Evolutionary conservation across 1,139 yeast species (phyloP).

Genomic region (Saccharomyces hybrid): DNA sequence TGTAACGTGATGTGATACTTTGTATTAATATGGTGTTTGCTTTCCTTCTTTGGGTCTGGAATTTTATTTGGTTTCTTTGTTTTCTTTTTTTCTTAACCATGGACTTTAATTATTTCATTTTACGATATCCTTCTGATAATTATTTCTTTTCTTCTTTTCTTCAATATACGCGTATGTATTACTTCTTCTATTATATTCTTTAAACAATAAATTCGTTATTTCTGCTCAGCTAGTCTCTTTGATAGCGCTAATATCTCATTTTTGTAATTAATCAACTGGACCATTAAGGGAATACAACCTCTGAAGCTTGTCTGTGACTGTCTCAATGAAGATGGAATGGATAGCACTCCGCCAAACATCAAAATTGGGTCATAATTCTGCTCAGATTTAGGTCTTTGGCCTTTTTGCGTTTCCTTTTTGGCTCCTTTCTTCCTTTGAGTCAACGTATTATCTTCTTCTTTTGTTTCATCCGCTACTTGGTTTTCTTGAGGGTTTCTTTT

Average conservation of each 20-base stretch:
- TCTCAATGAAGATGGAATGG: slow-evolving; percentile 22
- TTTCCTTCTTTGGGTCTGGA: background rate
- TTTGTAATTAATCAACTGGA: slow-evolving; percentile 19
- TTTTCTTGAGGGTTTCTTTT: slow-evolving; percentile 3
- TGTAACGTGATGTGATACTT: background rate
- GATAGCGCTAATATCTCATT: slow-evolving; percentile 7
- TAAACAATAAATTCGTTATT: background rate
- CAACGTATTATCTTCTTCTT: background rate
- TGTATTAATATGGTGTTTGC: background rate
- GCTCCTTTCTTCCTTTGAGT: slow-evolving; percentile 1
- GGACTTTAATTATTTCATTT: background rate
- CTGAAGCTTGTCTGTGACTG: slow-evolving; percentile 24
- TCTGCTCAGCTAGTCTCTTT: slow-evolving; percentile 1
- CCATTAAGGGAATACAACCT: slow-evolving; percentile 17
- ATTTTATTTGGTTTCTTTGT: background rate
- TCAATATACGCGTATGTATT: background rate
- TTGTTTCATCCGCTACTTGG: background rate
- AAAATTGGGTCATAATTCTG: slow-evolving; percentile 19
- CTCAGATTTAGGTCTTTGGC: background rate
- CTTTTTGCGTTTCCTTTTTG: too few species aligned
- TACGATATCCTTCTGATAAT: background rate
- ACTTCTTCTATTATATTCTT: slow-evolving; percentile 3
- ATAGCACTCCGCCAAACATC: slow-evolving; percentile 29
- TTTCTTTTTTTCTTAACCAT: background rate
- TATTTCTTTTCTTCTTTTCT: background rate